Conservation (phyloP, 129 eudicot species). For the Solidago caesia region DNA sequence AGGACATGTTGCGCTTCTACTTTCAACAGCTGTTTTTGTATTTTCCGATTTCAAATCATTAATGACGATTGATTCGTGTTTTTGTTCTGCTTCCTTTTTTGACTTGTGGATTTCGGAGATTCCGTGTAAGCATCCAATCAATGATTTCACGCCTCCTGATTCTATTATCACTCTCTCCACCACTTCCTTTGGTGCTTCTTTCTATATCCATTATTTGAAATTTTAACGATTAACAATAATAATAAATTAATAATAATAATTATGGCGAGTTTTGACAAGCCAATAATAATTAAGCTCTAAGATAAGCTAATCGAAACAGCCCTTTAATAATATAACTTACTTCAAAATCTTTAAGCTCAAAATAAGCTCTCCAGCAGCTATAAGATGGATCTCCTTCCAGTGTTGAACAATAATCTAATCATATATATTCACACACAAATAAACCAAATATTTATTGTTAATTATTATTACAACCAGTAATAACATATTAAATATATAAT, state of each 20-base stretch:
- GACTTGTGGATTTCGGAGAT: slow-evolving; percentile 33
- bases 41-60: not conserved
- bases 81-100: slow-evolving; percentile 22
- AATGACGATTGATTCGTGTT: not conserved
- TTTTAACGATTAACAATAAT: not conserved
- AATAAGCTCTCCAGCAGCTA: slow-evolving; percentile 44
- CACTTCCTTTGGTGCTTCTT: slow-evolving; percentile 39
- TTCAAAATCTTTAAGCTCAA: slow-evolving; percentile 38
- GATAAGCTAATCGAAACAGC: too few species aligned
- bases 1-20: slow-evolving; percentile 21
- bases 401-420: slow-evolving; percentile 40
- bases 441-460: not conserved
- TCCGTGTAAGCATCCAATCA: slow-evolving; percentile 35
- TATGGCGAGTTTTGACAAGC: too few species aligned
- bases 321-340: slow-evolving; percentile 5
- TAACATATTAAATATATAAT: not conserved
- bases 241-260: too few species aligned
- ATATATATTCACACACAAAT: not conserved
- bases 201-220: slow-evolving; percentile 21
- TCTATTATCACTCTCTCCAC: slow-evolving; percentile 39
- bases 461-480: not conserved
- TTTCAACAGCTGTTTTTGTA: not conserved
- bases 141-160: slow-evolving; percentile 36
- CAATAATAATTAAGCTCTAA: too few species aligned
- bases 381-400: slow-evolving; percentile 41